A percentile compares a stretch with the other conserved stretches of the same genome.
Conservation (phyloP, 2,329 filamentous ascomycete species). For the Alternaria angustiovoidea region DNA sequence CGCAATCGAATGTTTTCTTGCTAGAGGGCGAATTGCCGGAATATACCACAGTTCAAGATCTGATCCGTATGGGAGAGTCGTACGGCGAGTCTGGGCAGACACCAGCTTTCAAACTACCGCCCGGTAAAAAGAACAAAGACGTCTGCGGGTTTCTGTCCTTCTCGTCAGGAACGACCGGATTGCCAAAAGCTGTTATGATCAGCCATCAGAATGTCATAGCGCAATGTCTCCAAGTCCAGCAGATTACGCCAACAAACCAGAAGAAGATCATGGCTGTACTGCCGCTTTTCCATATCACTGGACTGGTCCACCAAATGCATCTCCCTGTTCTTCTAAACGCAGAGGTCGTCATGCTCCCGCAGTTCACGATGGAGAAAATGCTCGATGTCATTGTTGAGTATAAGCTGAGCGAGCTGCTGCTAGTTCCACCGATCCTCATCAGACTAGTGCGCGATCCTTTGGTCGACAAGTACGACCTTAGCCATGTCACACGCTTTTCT, state of each 20-base stretch:
- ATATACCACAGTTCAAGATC: slow-evolving; percentile 58
- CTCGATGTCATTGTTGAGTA: slow-evolving; percentile 58
- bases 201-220: slow-evolving; percentile 53
- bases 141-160: slow-evolving; percentile 60
- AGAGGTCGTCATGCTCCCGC: slow-evolving; percentile 70
- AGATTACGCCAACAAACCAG: slow-evolving; percentile 54
- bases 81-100: slow-evolving; percentile 56
- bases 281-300: slow-evolving; percentile 48
- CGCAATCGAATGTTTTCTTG: slow-evolving; percentile 62
- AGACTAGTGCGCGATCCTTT: slow-evolving; percentile 66
- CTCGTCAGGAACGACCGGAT: slow-evolving; percentile 48
- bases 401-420: slow-evolving; percentile 58
- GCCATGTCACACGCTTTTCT: slow-evolving; percentile 63
- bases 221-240: slow-evolving; percentile 65
- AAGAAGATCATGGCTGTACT: slow-evolving; percentile 48
- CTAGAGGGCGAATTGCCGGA: slow-evolving; percentile 63
- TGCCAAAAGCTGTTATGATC: slow-evolving; percentile 50
- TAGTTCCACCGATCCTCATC: slow-evolving; percentile 68
- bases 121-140: slow-evolving; percentile 64
- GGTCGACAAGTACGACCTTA: slow-evolving; percentile 65
- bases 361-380: slow-evolving; percentile 66
- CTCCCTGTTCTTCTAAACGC: slow-evolving; percentile 69
- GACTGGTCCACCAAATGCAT: slow-evolving; percentile 60
- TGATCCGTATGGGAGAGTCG: slow-evolving; percentile 55
- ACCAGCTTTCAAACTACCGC: slow-evolving; percentile 58